Conservation (phyloP, 768 basidiomycete species). For the Coprinellus micaceus region DNA sequence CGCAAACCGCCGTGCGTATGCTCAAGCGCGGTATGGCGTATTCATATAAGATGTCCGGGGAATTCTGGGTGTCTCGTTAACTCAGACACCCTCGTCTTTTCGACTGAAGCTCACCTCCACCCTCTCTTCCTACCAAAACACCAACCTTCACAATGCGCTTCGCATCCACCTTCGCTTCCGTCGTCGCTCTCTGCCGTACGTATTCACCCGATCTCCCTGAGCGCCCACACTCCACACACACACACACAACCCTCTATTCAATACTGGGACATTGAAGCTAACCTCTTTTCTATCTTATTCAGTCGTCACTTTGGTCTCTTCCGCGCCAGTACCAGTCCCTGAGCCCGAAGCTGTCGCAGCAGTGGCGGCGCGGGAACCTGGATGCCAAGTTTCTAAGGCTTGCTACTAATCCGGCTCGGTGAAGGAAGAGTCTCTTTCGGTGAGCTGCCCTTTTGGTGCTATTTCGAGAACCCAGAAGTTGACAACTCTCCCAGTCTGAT, state of each 20-base stretch:
- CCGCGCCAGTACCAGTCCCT: not conserved
- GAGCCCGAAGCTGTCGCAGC: not conserved
- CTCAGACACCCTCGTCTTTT: not conserved
- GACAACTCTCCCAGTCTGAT: too few relatives aligned
- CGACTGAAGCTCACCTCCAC: not conserved
- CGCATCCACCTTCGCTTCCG: slow-evolving; percentile 1
- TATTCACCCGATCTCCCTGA: too few relatives aligned
- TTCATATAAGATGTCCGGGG: not conserved
- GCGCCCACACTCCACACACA: too few relatives aligned
- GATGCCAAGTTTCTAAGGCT: not conserved
- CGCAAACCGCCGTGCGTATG: not conserved
- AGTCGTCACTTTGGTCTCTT: slow-evolving; percentile 1
- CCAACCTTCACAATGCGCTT: slow-evolving; percentile 1
- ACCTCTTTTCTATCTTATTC: not conserved
- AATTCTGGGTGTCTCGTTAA: not conserved
- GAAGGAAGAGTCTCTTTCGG: not conserved
- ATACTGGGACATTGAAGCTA: too few relatives aligned
- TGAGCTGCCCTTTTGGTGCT: not conserved
- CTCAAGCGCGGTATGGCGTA: too few relatives aligned
- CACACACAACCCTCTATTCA: too few relatives aligned
- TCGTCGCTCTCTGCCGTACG: slow-evolving; percentile 2
- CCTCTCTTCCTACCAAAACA: not conserved
- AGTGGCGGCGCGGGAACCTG: not conserved
- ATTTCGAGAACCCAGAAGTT: too few relatives aligned
- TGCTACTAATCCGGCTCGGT: not conserved